These are phyloP conservation scores for Malus fusca DNA, from an alignment of 306 rosid species.

Conservation along the genomic window DNA sequence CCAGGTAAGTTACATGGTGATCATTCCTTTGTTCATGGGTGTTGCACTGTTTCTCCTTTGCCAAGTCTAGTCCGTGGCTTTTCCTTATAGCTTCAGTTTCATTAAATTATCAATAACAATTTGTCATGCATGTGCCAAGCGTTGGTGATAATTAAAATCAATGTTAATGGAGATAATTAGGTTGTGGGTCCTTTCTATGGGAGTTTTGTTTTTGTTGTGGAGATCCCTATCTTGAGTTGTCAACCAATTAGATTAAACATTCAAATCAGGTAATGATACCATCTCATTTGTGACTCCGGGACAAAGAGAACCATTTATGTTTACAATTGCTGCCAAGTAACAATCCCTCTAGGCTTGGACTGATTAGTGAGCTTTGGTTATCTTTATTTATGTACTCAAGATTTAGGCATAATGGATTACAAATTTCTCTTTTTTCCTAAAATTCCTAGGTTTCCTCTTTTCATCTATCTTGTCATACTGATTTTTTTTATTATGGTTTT, in stretches of 20 bases:
- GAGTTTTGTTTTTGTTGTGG: background rate
- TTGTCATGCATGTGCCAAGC: background rate
- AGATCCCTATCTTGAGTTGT: background rate
- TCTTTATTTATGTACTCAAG: background rate
- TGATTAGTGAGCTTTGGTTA: background rate
- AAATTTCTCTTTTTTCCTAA: slow-evolving; percentile 14
- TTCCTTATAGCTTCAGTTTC: background rate
- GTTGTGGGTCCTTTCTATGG: background rate
- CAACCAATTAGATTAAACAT: background rate
- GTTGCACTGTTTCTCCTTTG: slow-evolving; percentile 6
- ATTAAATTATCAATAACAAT: slow-evolving; percentile 3
- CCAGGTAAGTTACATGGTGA: slow-evolving; percentile 49
- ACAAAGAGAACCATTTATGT: background rate
- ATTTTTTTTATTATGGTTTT: background rate
- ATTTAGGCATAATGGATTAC: background rate
- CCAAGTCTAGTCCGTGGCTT: background rate
- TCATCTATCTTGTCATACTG: background rate
- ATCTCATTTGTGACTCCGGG: background rate
- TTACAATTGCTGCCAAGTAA: background rate
- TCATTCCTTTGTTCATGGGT: slow-evolving; percentile 8
- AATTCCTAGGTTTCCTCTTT: slow-evolving; percentile 13
- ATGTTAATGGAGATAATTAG: background rate
- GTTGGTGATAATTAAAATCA: background rate
- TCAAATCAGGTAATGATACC: too few species aligned
- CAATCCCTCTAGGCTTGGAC: background rate